These are phyloP conservation scores for Primulina eburnea DNA, from an alignment of 257 asterid species.

Conservation along the genomic window DNA sequence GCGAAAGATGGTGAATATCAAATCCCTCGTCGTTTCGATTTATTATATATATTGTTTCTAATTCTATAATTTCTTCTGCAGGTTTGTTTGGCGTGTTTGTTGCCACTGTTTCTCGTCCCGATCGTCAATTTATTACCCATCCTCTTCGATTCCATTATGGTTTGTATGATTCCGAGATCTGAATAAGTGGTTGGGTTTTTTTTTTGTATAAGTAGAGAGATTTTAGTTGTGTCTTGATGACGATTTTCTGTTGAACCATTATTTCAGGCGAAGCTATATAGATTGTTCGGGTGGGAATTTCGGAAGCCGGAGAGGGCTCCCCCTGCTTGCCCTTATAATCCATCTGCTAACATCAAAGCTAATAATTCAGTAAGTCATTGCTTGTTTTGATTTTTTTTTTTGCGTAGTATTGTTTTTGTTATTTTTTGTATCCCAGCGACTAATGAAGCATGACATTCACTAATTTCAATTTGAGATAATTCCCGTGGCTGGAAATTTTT, in stretches of 20 bases:
- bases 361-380: constrained; percentile 55
- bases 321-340: constrained; percentile 39
- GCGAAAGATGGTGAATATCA: not conserved
- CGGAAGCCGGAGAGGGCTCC: constrained; percentile 81
- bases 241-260: not conserved
- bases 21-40: not conserved
- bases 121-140: constrained; percentile 48
- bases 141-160: constrained; percentile 79
- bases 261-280: constrained; percentile 68
- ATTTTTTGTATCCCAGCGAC: not conserved
- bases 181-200: not conserved
- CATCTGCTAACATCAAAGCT: constrained; percentile 30
- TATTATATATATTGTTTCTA: no score
- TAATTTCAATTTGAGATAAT: no score
- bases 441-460: no score
- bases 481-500: not conserved
- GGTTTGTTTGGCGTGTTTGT: constrained; percentile 88
- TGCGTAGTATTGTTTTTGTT: not conserved
- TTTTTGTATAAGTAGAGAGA: no score
- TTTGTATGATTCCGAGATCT: constrained; percentile 24
- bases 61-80: constrained; percentile 19
- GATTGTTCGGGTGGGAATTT: constrained; percentile 84
- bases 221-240: not conserved
- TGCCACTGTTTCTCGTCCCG: constrained; percentile 65
- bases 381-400: no score